Percentiles rank a stretch among this genome's conserved stretches.
Conservation (phyloP, 345 rosid genomes). For the Dovyalis caffra region DNA sequence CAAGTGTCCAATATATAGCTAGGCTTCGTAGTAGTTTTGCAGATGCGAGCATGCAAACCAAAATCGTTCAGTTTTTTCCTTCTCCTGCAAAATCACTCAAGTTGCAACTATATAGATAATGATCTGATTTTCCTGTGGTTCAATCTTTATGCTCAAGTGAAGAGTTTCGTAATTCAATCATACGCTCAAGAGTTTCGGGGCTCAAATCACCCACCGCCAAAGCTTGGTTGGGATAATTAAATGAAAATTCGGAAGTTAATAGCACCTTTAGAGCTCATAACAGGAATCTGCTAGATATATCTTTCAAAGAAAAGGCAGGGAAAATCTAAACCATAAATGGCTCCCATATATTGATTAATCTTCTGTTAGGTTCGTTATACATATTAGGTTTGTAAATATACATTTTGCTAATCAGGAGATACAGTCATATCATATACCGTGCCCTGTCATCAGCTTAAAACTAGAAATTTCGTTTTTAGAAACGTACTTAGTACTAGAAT, state of each 20-base stretch:
- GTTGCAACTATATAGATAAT: no score
- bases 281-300: not conserved
- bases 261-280: not conserved
- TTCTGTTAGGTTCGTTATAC: constrained; percentile 11
- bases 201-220: no score
- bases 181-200: no score
- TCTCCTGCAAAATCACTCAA: not conserved
- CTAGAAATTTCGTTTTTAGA: no score
- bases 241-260: not conserved
- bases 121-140: no score
- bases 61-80: not conserved
- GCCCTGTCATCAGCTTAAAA: not conserved
- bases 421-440: not conserved
- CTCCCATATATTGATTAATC: constrained; percentile 5
- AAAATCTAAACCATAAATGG: not conserved
- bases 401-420: constrained; percentile 11
- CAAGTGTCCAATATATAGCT: no score
- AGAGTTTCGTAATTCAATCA: no score
- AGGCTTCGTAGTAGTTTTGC: not conserved
- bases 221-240: not conserved
- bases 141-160: no score
- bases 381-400: constrained; percentile 11
- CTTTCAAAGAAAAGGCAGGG: not conserved
- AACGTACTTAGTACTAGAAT: not conserved
- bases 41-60: not conserved